phyloP scores from a whole-genome alignment of 495 filamentous ascomycete genomes.

The Penicillium pancosmium region DNA sequence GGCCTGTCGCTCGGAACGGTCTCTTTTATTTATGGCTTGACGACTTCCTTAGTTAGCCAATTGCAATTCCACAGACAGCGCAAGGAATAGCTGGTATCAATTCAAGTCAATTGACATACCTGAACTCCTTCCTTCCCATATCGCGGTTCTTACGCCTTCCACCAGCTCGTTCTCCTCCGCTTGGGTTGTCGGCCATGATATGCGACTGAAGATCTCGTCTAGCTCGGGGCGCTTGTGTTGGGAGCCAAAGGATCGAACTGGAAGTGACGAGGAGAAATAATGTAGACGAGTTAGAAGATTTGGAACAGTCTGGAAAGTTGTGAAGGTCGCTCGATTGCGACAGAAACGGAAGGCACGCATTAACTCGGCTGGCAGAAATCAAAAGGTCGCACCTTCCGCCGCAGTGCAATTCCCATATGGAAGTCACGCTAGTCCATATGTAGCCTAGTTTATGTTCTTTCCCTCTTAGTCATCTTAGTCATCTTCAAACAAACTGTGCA shows the following conservation, averaged over 20 bases:
- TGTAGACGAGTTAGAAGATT: not conserved
- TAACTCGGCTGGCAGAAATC: constrained; percentile 18
- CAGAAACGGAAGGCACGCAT: constrained; percentile 25
- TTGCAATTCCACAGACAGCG: not conserved
- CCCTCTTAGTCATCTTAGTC: constrained; percentile 20
- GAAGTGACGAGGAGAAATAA: not conserved
- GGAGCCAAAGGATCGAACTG: constrained; percentile 1
- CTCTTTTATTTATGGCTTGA: constrained; percentile 63
- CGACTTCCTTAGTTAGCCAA: constrained; percentile 66
- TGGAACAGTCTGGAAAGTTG: not conserved
- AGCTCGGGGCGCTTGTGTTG: constrained; percentile 19
- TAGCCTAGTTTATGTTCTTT: not conserved
- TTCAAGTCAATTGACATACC: constrained; percentile 45
- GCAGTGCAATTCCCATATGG: constrained; percentile 12
- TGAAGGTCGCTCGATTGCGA: constrained; percentile 9
- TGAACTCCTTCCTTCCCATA: constrained; percentile 67
- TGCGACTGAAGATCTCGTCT: constrained; percentile 26
- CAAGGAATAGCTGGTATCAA: not conserved
- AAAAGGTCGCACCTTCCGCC: not conserved
- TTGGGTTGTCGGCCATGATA: constrained; percentile 46
- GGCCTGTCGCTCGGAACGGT: constrained; percentile 58
- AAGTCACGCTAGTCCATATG: constrained; percentile 4
- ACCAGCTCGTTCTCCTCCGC: constrained; percentile 42
- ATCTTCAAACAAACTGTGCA: not conserved
- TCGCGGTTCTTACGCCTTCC: constrained; percentile 61